Conservation (phyloP, 352 stramenopile species). For the Globisporangium cederbergense region DNA sequence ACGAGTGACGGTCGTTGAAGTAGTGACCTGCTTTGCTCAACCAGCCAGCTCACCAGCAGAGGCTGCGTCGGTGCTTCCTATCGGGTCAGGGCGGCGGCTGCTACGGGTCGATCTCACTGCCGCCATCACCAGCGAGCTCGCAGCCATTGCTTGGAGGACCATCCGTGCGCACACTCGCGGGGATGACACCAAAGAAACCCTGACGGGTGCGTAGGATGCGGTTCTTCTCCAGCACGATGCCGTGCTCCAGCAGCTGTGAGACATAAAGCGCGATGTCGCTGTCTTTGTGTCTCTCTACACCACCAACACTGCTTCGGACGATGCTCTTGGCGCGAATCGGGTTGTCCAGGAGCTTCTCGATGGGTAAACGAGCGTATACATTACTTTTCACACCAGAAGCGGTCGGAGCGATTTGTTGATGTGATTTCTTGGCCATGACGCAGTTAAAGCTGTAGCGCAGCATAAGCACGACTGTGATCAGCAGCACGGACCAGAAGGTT, state of each 20-base stretch:
- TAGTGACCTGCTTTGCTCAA: not conserved
- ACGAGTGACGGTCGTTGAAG: not conserved
- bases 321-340: not conserved
- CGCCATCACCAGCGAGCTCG: not conserved
- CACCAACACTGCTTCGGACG: not conserved
- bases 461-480: not conserved
- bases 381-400: not conserved
- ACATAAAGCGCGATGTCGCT: not conserved
- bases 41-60: not conserved
- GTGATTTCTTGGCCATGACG: not conserved
- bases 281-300: not conserved
- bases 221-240: not conserved
- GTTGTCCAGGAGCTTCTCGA: conserved; percentile 8
- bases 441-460: conserved; percentile 5
- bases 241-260: not conserved
- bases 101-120: not conserved
- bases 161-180: not conserved
- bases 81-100: not conserved
- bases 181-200: not conserved
- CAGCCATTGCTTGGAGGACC: not conserved
- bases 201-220: not conserved
- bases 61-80: not conserved
- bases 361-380: not conserved
- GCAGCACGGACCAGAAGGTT: conserved; percentile 1
- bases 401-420: not conserved